These are phyloP conservation scores for Ceratocystis cacaofunesta DNA, from an alignment of 2,329 filamentous ascomycete genomes.

Conservation along the genomic window DNA sequence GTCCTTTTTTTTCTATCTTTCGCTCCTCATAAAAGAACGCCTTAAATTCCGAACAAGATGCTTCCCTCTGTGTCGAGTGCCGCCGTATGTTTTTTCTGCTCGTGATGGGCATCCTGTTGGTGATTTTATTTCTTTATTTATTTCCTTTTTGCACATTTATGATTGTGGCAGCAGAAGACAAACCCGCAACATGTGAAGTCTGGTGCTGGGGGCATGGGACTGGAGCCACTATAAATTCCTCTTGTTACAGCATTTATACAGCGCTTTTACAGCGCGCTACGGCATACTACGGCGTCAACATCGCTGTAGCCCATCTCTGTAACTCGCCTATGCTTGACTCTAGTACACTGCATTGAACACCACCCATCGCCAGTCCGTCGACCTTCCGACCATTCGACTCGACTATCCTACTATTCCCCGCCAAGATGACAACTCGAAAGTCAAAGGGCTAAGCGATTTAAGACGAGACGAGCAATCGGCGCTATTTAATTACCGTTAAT, in stretches of 20 bases:
- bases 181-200: background rate
- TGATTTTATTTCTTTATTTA: background rate
- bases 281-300: no score
- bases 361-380: no score
- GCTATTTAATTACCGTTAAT: background rate
- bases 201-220: background rate
- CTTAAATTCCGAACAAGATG: conserved; percentile 9
- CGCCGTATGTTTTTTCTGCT: conserved; percentile 12
- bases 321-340: no score
- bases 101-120: background rate
- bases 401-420: no score
- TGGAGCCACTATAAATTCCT: background rate
- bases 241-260: background rate
- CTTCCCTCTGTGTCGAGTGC: conserved; percentile 15
- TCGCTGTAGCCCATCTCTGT: no score
- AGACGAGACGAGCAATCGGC: background rate
- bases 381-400: no score
- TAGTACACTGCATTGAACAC: no score
- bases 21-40: conserved; percentile 2
- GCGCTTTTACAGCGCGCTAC: background rate
- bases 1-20: background rate
- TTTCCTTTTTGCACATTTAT: conserved; percentile 1
- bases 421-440: no score
- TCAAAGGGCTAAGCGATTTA: no score
- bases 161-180: background rate